Evolutionary conservation across 768 basidiomycete species (phyloP).

Genomic region (Floccularia luteovirens): DNA sequence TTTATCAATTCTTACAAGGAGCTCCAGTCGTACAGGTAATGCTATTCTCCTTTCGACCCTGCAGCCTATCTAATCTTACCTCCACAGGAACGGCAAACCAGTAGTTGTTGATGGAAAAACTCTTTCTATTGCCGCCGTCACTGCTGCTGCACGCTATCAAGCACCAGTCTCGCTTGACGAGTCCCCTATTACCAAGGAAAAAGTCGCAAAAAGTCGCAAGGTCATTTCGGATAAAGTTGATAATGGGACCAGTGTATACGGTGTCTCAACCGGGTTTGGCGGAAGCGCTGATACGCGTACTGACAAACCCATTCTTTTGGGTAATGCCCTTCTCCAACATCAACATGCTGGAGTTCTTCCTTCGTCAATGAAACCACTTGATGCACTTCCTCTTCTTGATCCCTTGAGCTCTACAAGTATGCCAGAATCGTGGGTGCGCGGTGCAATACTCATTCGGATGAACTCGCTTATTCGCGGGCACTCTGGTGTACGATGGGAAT

Average conservation of each 20-base stretch:
- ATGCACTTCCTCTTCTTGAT: slow-evolving; percentile 63
- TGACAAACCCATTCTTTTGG: slow-evolving; percentile 62
- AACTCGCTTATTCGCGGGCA: slow-evolving; percentile 88
- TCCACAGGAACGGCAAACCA: slow-evolving; percentile 47
- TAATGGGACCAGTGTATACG: slow-evolving; percentile 67
- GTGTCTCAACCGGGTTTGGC: slow-evolving; percentile 79
- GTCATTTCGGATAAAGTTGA: slow-evolving; percentile 63
- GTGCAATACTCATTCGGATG: slow-evolving; percentile 80
- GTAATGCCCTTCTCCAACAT: slow-evolving; percentile 79
- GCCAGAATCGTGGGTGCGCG: slow-evolving; percentile 86
- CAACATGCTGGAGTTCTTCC: slow-evolving; percentile 73
- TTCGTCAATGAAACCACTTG: slow-evolving; percentile 35
- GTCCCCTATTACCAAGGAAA: slow-evolving; percentile 36
- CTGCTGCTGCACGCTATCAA: slow-evolving; percentile 65
- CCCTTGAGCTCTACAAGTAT: slow-evolving; percentile 62
- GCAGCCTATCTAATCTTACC: slow-evolving; percentile 3
- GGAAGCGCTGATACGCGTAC: slow-evolving; percentile 88
- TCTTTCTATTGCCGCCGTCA: slow-evolving; percentile 70
- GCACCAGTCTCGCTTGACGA: slow-evolving; percentile 43
- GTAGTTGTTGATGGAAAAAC: slow-evolving; percentile 62
- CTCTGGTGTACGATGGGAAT: slow-evolving; percentile 76
- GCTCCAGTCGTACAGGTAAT: slow-evolving; percentile 56
- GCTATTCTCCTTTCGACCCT: background rate
- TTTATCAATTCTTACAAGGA: slow-evolving; percentile 58
- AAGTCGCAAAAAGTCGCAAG: slow-evolving; percentile 54